These are phyloP conservation scores for Ascochyta pisi DNA, from an alignment of 2,329 filamentous ascomycete genomes.

Conservation along the genomic window DNA sequence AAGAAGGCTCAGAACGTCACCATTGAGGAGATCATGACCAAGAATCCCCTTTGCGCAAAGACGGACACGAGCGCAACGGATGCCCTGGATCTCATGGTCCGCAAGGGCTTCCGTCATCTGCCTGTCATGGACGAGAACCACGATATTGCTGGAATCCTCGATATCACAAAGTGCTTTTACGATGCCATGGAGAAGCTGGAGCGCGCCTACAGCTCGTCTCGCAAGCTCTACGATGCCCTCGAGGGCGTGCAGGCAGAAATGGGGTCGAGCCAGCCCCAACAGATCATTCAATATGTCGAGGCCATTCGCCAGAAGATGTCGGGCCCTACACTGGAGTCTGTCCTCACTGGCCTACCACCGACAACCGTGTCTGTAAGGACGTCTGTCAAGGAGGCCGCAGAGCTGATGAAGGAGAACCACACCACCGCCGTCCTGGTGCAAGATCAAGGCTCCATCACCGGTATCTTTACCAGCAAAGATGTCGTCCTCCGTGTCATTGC, in stretches of 20 bases:
- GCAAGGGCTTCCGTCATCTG: conserved; percentile 95
- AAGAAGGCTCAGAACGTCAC: conserved; percentile 88
- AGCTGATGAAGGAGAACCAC: conserved; percentile 98
- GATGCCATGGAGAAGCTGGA: conserved; percentile 99
- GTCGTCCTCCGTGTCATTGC: conserved; percentile 98
- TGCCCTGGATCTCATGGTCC: conserved; percentile 95
- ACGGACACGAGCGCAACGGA: conserved; percentile 98
- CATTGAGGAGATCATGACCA: conserved; percentile 99
- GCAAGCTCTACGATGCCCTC: conserved; percentile 95
- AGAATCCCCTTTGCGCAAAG: conserved; percentile 95
- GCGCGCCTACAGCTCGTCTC: conserved; percentile 95
- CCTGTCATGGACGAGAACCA: conserved; percentile 99
- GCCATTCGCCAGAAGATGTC: conserved; percentile 96
- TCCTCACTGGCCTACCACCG: conserved; percentile 88
- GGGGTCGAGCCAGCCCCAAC: conserved; percentile 93
- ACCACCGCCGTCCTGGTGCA: conserved; percentile 96
- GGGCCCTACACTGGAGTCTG: conserved; percentile 92
- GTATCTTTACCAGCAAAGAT: conserved; percentile 99
- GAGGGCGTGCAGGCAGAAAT: conserved; percentile 98
- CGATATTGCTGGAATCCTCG: conserved; percentile 95
- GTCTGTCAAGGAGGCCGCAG: conserved; percentile 93
- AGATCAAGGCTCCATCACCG: conserved; percentile 95
- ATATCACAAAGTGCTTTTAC: conserved; percentile 99
- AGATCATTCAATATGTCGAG: conserved; percentile 99
- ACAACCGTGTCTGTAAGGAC: conserved; percentile 95